Conservation (phyloP, 2,329 filamentous ascomycete species). For the Colletotrichum destructivum region DNA sequence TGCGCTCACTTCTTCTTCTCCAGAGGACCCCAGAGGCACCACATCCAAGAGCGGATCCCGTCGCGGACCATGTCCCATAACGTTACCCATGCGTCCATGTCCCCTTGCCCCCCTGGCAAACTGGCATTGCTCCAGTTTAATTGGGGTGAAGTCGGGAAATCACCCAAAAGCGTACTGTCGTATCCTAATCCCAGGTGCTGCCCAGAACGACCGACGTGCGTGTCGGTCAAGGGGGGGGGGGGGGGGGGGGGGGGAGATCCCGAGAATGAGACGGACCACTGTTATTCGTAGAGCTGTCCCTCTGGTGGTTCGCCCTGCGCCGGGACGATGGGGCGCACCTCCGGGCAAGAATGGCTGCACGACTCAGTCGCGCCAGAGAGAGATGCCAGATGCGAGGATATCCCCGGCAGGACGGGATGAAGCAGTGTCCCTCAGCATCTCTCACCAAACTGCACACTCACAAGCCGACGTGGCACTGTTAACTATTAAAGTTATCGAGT, state of each 20-base stretch:
- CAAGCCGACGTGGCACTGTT: too few relatives aligned
- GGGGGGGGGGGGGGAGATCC: not conserved
- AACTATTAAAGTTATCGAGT: too few relatives aligned
- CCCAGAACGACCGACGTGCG: not conserved
- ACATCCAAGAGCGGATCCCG: conserved; percentile 19
- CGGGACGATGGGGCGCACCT: not conserved
- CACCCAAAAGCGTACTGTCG: conserved; percentile 15
- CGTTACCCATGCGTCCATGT: conserved; percentile 2
- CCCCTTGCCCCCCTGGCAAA: not conserved
- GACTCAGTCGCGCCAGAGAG: conserved; percentile 25
- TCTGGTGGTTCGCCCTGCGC: not conserved
- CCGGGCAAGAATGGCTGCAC: conserved; percentile 10
- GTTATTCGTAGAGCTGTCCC: too few relatives aligned
- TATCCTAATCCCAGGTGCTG: conserved; percentile 10
- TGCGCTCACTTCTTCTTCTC: not conserved
- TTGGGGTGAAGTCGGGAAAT: conserved; percentile 37
- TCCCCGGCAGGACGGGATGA: not conserved
- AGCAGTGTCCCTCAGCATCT: not conserved
- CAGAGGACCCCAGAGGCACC: conserved; percentile 14
- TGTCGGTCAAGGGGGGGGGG: conserved; percentile 25
- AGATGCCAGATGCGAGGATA: not conserved
- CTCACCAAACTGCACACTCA: not conserved
- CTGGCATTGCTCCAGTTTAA: conserved; percentile 1
- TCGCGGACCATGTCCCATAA: not conserved
- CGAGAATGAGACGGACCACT: conserved; percentile 5